Evolutionary conservation across 2,329 filamentous ascomycete genomes (phyloP).

Genomic region (Colletotrichum siamense): DNA sequence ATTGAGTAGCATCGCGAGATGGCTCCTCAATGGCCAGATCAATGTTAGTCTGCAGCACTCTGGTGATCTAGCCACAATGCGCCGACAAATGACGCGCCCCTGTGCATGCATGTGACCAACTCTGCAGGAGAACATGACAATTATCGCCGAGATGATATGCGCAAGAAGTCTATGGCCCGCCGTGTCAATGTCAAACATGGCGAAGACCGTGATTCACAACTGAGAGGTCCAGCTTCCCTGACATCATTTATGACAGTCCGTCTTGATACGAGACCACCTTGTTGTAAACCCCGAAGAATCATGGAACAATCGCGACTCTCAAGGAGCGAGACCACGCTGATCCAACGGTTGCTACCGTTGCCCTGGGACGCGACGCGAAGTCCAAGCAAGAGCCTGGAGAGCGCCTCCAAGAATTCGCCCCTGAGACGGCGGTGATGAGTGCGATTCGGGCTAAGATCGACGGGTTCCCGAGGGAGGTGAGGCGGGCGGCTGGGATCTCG

Average conservation of each 20-base stretch:
- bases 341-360: background rate
- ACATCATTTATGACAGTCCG: background rate
- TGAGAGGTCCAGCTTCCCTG: background rate
- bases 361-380: background rate
- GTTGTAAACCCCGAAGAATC: background rate
- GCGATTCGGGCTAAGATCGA: background rate
- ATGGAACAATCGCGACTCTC: background rate
- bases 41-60: background rate
- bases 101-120: background rate
- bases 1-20: background rate
- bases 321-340: background rate
- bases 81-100: background rate
- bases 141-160: background rate
- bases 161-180: background rate
- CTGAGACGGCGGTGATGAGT: background rate
- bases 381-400: background rate
- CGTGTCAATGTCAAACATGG: background rate
- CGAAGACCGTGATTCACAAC: background rate
- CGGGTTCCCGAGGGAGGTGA: background rate
- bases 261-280: background rate
- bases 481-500: background rate
- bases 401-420: background rate
- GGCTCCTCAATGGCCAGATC: background rate
- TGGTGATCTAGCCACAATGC: background rate
- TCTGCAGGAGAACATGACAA: background rate